These are phyloP conservation scores for Papiliotrema fonsecae DNA, from an alignment of 1,284 basidiomycete species.

Conservation along the genomic window DNA sequence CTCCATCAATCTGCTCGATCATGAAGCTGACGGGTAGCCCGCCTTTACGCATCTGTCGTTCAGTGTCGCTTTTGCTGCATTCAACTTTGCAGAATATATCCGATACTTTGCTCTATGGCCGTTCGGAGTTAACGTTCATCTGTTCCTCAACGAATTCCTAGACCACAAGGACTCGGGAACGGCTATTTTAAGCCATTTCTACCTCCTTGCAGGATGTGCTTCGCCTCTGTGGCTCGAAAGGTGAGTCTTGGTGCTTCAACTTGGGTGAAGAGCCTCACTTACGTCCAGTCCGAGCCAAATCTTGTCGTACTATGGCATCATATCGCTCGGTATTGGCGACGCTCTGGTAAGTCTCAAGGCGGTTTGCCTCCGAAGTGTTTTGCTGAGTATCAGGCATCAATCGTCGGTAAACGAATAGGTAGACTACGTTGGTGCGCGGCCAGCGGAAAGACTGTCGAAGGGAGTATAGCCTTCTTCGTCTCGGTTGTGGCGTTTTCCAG, in stretches of 20 bases:
- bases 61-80: slow-evolving; percentile 84
- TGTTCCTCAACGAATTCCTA: slow-evolving; percentile 96
- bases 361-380: no score
- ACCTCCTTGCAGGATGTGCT: slow-evolving; percentile 91
- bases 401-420: slow-evolving; percentile 81
- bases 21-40: slow-evolving; percentile 56
- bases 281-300: slow-evolving; percentile 61
- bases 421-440: slow-evolving; percentile 74
- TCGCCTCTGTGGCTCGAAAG: slow-evolving; percentile 92
- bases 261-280: background rate
- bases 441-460: slow-evolving; percentile 85
- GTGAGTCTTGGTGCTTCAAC: slow-evolving; percentile 50
- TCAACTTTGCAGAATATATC: slow-evolving; percentile 93
- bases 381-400: slow-evolving; percentile 62
- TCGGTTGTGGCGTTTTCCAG: slow-evolving; percentile 69
- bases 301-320: slow-evolving; percentile 80
- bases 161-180: slow-evolving; percentile 94
- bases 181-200: slow-evolving; percentile 95
- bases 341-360: slow-evolving; percentile 62
- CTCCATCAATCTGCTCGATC: background rate
- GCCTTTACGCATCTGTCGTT: slow-evolving; percentile 94
- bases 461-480: slow-evolving; percentile 71
- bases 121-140: slow-evolving; percentile 85
- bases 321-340: slow-evolving; percentile 89
- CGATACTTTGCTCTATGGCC: slow-evolving; percentile 98